phyloP scores from a whole-genome alignment of 768 basidiomycete species.

The Naganishia antarctica region DNA sequence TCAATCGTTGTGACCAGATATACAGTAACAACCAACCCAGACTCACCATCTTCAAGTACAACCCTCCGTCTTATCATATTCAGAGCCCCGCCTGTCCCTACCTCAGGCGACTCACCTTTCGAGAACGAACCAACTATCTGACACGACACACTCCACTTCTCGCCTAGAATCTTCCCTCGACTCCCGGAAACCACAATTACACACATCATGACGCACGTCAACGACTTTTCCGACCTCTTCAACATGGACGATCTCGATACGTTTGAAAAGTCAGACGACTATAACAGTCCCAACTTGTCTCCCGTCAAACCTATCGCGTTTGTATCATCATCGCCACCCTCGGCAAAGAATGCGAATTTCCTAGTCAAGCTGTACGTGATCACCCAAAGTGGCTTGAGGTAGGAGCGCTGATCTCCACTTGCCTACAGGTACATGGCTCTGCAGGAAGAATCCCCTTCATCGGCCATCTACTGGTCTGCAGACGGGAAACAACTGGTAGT shows the following conservation, averaged over 20 bases:
- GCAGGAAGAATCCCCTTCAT: conserved; percentile 37
- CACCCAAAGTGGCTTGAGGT: no score
- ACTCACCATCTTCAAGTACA: not conserved
- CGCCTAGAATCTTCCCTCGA: not conserved
- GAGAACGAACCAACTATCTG: conserved; percentile 24
- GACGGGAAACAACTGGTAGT: conserved; percentile 46
- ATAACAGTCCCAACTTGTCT: not conserved
- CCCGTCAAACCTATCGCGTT: not conserved
- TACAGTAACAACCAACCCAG: not conserved
- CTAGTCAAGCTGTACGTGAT: conserved; percentile 48
- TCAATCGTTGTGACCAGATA: not conserved
- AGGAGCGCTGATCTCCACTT: no score
- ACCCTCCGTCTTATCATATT: not conserved
- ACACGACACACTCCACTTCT: conserved; percentile 10
- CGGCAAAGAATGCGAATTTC: conserved; percentile 36
- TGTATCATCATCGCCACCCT: not conserved
- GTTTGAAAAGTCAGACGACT: conserved; percentile 11
- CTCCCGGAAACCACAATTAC: not conserved
- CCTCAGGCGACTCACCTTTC: conserved; percentile 10
- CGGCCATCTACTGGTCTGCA: conserved; percentile 47
- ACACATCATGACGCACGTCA: not conserved
- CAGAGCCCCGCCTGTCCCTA: not conserved
- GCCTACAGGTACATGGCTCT: conserved; percentile 44
- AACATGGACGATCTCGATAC: conserved; percentile 15
- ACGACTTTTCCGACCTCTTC: conserved; percentile 16